Evolutionary conservation across 345 rosid species (phyloP).

Genomic region (Aquilaria malaccensis): DNA sequence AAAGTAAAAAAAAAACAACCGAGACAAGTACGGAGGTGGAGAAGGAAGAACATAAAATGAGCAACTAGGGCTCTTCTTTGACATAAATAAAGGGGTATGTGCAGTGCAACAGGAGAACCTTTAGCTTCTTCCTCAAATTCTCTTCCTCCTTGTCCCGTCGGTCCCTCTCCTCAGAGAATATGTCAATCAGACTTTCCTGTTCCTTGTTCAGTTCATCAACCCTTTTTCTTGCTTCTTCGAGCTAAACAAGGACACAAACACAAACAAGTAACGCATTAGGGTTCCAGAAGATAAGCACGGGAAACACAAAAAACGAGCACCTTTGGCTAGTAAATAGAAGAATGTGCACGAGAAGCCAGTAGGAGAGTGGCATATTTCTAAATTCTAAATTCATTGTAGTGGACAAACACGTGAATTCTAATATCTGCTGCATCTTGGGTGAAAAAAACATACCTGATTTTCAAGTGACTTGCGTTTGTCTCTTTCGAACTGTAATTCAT

Average conservation of each 20-base stretch:
- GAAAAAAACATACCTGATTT: slow-evolving; percentile 37
- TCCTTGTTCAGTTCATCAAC: slow-evolving; percentile 60
- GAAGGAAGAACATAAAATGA: background rate
- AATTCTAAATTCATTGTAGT: no score
- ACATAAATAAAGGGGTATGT: background rate
- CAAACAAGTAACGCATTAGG: background rate
- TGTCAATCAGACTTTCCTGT: slow-evolving; percentile 56
- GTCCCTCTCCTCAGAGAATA: slow-evolving; percentile 75
- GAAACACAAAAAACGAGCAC: background rate
- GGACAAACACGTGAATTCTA: no score
- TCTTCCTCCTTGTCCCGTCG: slow-evolving; percentile 67
- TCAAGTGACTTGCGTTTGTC: slow-evolving; percentile 42
- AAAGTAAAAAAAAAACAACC: background rate
- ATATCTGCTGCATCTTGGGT: slow-evolving; percentile 3
- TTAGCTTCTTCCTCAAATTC: slow-evolving; percentile 51
- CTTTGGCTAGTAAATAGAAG: background rate
- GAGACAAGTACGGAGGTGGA: background rate
- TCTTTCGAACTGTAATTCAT: slow-evolving; percentile 35
- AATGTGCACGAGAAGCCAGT: background rate
- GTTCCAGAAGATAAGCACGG: background rate
- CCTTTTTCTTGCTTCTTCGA: slow-evolving; percentile 34
- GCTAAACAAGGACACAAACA: slow-evolving; percentile 26
- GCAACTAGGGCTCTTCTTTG: background rate
- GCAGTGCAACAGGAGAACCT: slow-evolving; percentile 31
- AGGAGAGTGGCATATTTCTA: no score